Conservation (phyloP, 2,329 filamentous ascomycete species). For the Botrytis deweyae region DNA sequence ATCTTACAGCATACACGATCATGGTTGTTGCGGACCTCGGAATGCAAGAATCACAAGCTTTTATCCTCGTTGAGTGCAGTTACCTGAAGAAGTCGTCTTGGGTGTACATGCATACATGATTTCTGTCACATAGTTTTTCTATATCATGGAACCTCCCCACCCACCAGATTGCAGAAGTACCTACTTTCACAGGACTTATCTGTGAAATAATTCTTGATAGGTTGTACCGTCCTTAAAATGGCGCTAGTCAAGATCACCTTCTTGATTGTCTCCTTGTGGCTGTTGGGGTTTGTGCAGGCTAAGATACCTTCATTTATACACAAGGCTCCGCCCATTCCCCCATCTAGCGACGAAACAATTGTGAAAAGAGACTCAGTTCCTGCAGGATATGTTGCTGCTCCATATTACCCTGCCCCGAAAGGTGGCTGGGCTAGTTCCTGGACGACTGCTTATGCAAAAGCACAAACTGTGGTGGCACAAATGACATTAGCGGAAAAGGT, state of each 20-base stretch:
- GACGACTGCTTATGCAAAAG: slow-evolving; percentile 69
- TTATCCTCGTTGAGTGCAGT: not conserved
- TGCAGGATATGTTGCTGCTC: slow-evolving; percentile 33
- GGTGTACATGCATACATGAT: not conserved
- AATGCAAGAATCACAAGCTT: slow-evolving; percentile 7
- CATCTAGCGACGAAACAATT: not conserved
- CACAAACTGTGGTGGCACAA: slow-evolving; percentile 63
- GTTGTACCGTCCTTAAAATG: not conserved
- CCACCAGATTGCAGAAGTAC: not conserved
- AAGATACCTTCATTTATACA: slow-evolving; percentile 12
- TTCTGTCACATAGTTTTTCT: not conserved
- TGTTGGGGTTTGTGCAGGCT: slow-evolving; percentile 7
- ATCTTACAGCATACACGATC: not conserved
- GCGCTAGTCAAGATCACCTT: slow-evolving; percentile 3
- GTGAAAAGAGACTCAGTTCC: slow-evolving; percentile 24
- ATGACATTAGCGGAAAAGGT: slow-evolving; percentile 83
- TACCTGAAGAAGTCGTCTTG: slow-evolving; percentile 4
- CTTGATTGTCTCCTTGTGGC: slow-evolving; percentile 10
- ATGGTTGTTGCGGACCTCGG: not conserved
- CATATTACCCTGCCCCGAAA: slow-evolving; percentile 38
- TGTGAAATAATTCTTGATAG: not conserved
- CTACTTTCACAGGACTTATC: not conserved
- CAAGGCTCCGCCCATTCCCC: not conserved
- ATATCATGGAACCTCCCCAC: slow-evolving; percentile 6
- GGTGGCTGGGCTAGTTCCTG: slow-evolving; percentile 61